phyloP scores from a whole-genome alignment of 2,329 filamentous ascomycete genomes.

The Drechmeria coniospora region DNA sequence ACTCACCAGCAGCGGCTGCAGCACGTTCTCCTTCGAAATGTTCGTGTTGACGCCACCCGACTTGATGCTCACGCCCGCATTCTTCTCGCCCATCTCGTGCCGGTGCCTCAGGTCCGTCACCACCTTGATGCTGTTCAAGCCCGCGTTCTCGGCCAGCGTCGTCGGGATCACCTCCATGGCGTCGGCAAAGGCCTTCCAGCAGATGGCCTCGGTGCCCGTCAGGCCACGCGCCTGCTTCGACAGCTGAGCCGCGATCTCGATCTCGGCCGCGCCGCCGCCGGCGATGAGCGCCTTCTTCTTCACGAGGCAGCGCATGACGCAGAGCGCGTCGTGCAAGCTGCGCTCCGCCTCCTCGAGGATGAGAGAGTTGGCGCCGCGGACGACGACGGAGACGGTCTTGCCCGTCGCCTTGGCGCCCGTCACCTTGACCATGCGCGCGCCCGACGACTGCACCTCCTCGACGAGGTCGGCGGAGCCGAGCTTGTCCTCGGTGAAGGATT shows the following conservation, averaged over 20 bases:
- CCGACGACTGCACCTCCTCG: slow-evolving; percentile 77
- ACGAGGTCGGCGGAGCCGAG: slow-evolving; percentile 85
- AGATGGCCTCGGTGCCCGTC: slow-evolving; percentile 87
- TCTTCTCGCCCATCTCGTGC: slow-evolving; percentile 89
- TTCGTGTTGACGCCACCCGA: slow-evolving; percentile 93
- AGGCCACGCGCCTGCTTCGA: slow-evolving; percentile 69
- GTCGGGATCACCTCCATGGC: slow-evolving; percentile 95
- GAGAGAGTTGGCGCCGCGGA: slow-evolving; percentile 81
- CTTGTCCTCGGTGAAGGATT: slow-evolving; percentile 98
- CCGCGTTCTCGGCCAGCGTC: slow-evolving; percentile 91
- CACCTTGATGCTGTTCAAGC: slow-evolving; percentile 96
- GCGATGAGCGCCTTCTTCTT: slow-evolving; percentile 99
- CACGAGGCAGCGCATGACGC: slow-evolving; percentile 89
- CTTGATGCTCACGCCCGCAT: slow-evolving; percentile 96
- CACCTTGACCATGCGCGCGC: slow-evolving; percentile 86
- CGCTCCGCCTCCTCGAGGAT: slow-evolving; percentile 97
- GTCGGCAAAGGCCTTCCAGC: slow-evolving; percentile 98
- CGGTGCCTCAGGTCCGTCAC: slow-evolving; percentile 90
- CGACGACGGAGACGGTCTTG: slow-evolving; percentile 89
- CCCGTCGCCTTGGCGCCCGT: slow-evolving; percentile 72
- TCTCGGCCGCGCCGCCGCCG: slow-evolving; percentile 89
- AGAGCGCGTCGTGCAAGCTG: slow-evolving; percentile 91
- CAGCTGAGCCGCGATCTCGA: slow-evolving; percentile 83
- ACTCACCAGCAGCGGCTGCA: slow-evolving; percentile 90
- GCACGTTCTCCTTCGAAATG: slow-evolving; percentile 90